Evolutionary conservation across 148 eudicot genomes (phyloP), one percentile per base, ranked within the genome.

Genomic region (Chenopodium berlandieri): DNA sequence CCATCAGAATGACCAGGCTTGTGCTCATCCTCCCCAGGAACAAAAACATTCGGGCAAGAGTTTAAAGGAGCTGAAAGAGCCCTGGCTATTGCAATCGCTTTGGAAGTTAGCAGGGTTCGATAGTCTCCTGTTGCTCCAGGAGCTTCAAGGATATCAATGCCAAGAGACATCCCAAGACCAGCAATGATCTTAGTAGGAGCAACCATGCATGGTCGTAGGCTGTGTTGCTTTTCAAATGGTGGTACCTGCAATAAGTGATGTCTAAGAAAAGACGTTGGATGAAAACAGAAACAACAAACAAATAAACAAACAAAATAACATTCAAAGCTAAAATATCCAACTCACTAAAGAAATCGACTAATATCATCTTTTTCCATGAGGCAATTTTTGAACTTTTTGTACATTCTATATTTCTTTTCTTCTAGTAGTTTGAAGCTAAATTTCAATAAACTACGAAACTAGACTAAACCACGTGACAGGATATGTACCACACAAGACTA

Each of bases 131-230:
- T 95, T 23, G 97, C 97, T 76, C 97, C 99, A 16, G 94, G 97
- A 85, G 97, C 99, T 90, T 96, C 98, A 75, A 96, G 92, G 47
- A 96, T 94, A 89, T 94, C 99, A 75, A 96, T 90, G 67, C 98
- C 99, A 7, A 96, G 97, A 31, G 99, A 96, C 81, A 96, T 78
- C 73, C 99, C 99, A 75, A 96, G 89, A 50, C 99, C 98, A 78
- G 99, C 98, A 76, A 96, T 91, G 82, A 96, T 96, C 85, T 96
- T 96, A 46, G 99, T 96, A 31, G 99, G 98, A n/a, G n/a, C n/a
- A 47, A 94, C 99, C 99, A 96, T 96, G 90, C 99, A 96, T 31
- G 99, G 98, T 86, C 90, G 82, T 34, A 96, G 75, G 50, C 91
- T 94, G 79, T 96, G 99, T 69, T 87, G 84, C 79, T 89, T 73